A percentile compares a stretch with the other conserved stretches of the same genome.
These are phyloP conservation scores for Mucor sp. DNA, from an alignment of 371 early-diverging fungal genomes.

Conservation along the genomic window DNA sequence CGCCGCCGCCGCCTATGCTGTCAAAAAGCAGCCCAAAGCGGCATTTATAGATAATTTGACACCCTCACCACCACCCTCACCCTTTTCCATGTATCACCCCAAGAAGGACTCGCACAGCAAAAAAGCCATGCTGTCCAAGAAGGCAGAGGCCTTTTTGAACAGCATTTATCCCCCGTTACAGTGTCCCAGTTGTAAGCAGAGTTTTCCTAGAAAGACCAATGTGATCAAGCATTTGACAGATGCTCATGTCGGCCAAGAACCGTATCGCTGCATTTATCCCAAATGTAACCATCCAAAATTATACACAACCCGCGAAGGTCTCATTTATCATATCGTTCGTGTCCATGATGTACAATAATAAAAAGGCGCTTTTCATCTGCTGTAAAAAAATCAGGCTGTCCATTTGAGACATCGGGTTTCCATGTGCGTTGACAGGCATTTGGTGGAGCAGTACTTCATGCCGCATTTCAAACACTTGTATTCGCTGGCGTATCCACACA, in stretches of 20 bases:
- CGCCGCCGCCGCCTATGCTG: neutral
- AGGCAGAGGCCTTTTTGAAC: slow-evolving; percentile 33
- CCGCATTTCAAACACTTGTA: slow-evolving; percentile 67
- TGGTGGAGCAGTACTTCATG: slow-evolving; percentile 67
- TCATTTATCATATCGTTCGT: slow-evolving; percentile 50
- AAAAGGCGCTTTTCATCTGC: neutral
- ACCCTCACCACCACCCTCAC: slow-evolving; percentile 29
- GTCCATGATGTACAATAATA: slow-evolving; percentile 32
- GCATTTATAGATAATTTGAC: slow-evolving; percentile 2
- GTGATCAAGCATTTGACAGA: slow-evolving; percentile 49
- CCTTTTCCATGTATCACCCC: slow-evolving; percentile 18
- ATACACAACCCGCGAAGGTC: slow-evolving; percentile 49
- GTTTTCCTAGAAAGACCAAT: slow-evolving; percentile 46
- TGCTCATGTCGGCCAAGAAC: slow-evolving; percentile 44
- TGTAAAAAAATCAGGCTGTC: slow-evolving; percentile 21
- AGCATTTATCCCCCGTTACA: slow-evolving; percentile 42
- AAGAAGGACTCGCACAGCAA: slow-evolving; percentile 28
- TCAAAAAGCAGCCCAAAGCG: slow-evolving; percentile 2
- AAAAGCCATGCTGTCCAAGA: slow-evolving; percentile 32
- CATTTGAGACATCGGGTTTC: slow-evolving; percentile 59
- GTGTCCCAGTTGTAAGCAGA: slow-evolving; percentile 44
- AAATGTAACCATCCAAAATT: slow-evolving; percentile 43
- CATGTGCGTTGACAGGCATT: slow-evolving; percentile 58
- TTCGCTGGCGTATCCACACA: slow-evolving; percentile 63
- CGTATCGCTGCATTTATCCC: slow-evolving; percentile 47